Conservation (phyloP, 805 yeast species). For the Saccharomycopsis fibuligera region DNA sequence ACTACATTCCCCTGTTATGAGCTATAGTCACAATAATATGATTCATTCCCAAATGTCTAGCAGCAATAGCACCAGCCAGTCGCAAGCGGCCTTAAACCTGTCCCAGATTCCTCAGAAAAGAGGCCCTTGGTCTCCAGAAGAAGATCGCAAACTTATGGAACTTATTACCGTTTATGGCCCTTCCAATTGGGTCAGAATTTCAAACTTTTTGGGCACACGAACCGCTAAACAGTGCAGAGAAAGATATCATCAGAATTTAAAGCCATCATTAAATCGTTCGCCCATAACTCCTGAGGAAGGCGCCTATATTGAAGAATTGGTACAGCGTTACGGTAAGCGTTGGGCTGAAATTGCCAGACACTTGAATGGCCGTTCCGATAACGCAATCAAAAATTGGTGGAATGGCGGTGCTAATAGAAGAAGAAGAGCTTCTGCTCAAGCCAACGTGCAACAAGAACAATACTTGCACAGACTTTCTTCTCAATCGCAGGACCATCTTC, state of each 20-base stretch:
- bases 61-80: no score
- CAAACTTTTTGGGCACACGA: slow-evolving; percentile 64
- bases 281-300: slow-evolving; percentile 89
- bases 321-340: slow-evolving; percentile 71
- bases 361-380: slow-evolving; percentile 81
- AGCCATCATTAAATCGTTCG: slow-evolving; percentile 72
- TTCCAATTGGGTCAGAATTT: slow-evolving; percentile 82
- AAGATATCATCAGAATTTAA: slow-evolving; percentile 84
- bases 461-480: slow-evolving; percentile 3
- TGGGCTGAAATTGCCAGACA: slow-evolving; percentile 95
- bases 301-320: slow-evolving; percentile 69
- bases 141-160: slow-evolving; percentile 66
- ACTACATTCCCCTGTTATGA: no score
- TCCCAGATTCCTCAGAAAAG: slow-evolving; percentile 13
- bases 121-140: slow-evolving; percentile 90
- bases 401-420: slow-evolving; percentile 87
- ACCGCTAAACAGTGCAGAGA: slow-evolving; percentile 92
- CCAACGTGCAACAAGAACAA: slow-evolving; percentile 20
- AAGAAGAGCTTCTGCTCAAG: slow-evolving; percentile 43
- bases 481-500: slow-evolving; percentile 8
- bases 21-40: no score
- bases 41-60: no score
- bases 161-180: slow-evolving; percentile 70
- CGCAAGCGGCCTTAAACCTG: no score
- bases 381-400: slow-evolving; percentile 95